Evolutionary conservation across 805 yeast species (phyloP).

Genomic region (Pichia heedii): DNA sequence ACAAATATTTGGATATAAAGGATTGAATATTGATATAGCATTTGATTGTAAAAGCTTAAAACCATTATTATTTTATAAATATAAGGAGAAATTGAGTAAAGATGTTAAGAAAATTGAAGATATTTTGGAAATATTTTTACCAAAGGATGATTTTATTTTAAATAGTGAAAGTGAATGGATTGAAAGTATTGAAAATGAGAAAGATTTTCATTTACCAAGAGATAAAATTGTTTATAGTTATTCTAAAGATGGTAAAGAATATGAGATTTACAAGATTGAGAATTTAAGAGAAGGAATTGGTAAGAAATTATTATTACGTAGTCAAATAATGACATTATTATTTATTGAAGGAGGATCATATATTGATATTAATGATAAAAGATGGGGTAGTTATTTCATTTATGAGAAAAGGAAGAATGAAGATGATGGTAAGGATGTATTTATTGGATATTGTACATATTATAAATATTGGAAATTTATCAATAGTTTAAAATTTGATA

Average conservation of each 20-base stretch:
- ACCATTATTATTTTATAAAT: constrained; percentile 62
- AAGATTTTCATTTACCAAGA: constrained; percentile 22
- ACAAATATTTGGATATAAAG: constrained; percentile 75
- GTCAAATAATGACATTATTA: constrained; percentile 72
- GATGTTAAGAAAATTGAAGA: constrained; percentile 52
- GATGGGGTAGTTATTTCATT: constrained; percentile 72
- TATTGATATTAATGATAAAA: constrained; percentile 64
- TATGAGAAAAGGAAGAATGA: constrained; percentile 28
- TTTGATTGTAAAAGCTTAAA: constrained; percentile 68
- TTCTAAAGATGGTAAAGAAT: constrained; percentile 30
- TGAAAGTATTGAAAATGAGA: constrained; percentile 40
- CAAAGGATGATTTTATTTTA: constrained; percentile 41
- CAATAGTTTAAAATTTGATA: constrained; percentile 29
- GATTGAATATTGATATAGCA: constrained; percentile 53
- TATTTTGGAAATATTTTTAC: constrained; percentile 49
- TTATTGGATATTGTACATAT: constrained; percentile 76
- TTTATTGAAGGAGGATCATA: constrained; percentile 92
- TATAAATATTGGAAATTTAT: constrained; percentile 77
- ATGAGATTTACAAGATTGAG: constrained; percentile 43
- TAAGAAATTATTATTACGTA: constrained; percentile 49
- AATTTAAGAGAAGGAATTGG: constrained; percentile 32
- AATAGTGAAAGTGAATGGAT: constrained; percentile 68
- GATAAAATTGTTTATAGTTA: constrained; percentile 20
- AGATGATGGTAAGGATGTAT: constrained; percentile 28
- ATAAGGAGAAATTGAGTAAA: constrained; percentile 36